Evolutionary conservation across 2,329 filamentous ascomycete genomes (phyloP).

Genomic region (Fusarium sarcochroum): DNA sequence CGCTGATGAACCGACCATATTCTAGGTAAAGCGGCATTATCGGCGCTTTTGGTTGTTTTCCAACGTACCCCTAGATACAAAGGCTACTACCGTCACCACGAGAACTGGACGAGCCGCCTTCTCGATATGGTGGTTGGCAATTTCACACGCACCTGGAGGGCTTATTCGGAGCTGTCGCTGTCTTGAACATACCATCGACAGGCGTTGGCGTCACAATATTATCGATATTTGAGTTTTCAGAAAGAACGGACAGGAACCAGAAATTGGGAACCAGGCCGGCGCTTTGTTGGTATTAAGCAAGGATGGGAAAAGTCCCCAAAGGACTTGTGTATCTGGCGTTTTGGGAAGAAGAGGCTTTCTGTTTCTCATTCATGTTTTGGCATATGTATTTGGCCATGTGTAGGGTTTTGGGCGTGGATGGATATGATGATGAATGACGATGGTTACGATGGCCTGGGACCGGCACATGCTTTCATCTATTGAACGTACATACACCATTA

Average conservation of each 20-base stretch:
- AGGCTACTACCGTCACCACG: slow-evolving; percentile 2
- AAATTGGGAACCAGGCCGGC: slow-evolving; percentile 19
- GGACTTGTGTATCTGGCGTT: slow-evolving; percentile 32
- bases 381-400: slow-evolving; percentile 2
- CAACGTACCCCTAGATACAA: neutral
- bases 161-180: neutral
- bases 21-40: slow-evolving; percentile 65
- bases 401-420: slow-evolving; percentile 3
- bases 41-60: neutral
- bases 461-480: slow-evolving; percentile 3
- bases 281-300: slow-evolving; percentile 21
- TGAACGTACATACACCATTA: slow-evolving; percentile 4
- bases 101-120: neutral
- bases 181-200: neutral
- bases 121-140: neutral
- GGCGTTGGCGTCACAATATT: neutral
- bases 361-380: slow-evolving; percentile 2
- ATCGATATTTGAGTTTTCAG: neutral
- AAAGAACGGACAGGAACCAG: slow-evolving; percentile 6
- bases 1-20: slow-evolving; percentile 96
- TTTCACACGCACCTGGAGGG: slow-evolving; percentile 4
- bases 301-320: slow-evolving; percentile 5
- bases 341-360: neutral
- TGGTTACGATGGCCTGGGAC: slow-evolving; percentile 17
- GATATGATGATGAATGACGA: slow-evolving; percentile 31